phyloP scores from a whole-genome alignment of 73 alveolate genomes.

The Uronychia setigera region DNA sequence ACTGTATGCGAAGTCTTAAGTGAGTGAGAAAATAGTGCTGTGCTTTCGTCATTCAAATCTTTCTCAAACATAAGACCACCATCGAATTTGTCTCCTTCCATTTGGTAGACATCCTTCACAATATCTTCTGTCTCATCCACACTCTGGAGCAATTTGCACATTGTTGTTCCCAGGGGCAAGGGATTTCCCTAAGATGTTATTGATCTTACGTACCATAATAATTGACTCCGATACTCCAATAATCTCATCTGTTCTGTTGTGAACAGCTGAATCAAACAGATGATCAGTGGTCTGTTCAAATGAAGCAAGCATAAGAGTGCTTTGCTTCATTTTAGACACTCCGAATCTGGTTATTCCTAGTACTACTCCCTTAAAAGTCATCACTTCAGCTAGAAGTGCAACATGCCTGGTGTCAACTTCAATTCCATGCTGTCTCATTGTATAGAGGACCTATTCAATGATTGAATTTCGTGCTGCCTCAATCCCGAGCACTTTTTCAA shows the following conservation, averaged over 20 bases:
- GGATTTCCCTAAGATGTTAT: not conserved
- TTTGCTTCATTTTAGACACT: conserved; percentile 91
- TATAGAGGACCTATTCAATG: conserved; percentile 84
- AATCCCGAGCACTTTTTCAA: conserved; percentile 88
- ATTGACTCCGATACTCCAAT: conserved; percentile 95
- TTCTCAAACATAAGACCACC: not conserved
- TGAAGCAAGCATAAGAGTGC: conserved; percentile 94
- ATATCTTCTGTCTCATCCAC: not conserved
- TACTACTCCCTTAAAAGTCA: conserved; percentile 94
- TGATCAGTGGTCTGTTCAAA: conserved; percentile 97
- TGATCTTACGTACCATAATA: conserved; percentile 80
- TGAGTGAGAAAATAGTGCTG: not conserved
- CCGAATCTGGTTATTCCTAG: conserved; percentile 97
- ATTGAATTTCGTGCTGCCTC: conserved; percentile 96
- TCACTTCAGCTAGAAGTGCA: conserved; percentile 92
- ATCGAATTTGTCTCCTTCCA: not conserved
- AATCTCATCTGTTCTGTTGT: conserved; percentile 82
- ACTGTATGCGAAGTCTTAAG: no score
- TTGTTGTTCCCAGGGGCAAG: not conserved
- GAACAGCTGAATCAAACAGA: conserved; percentile 93
- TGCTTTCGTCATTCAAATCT: not conserved
- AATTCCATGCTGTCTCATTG: conserved; percentile 72
- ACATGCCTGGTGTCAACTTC: conserved; percentile 92
- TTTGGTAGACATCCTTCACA: not conserved
- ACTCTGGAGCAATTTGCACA: not conserved